Conservation (phyloP, 2,329 filamentous ascomycete species). For the Teratosphaeria pseudoeucalypti region DNA sequence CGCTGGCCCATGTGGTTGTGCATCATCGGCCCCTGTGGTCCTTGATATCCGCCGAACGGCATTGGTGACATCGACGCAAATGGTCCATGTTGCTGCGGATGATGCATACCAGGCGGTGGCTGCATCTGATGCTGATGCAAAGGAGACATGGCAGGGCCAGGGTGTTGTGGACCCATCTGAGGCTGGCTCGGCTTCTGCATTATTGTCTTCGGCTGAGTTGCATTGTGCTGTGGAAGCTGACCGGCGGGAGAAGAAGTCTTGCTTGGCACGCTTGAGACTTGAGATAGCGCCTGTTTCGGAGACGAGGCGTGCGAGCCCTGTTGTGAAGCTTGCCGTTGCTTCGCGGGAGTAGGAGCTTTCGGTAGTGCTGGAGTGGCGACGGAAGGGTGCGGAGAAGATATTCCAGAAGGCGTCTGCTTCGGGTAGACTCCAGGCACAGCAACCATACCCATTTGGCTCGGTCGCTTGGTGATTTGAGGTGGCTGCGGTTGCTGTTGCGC, state of each 20-base stretch:
- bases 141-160: slow-evolving; percentile 37
- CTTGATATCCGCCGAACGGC: slow-evolving; percentile 46
- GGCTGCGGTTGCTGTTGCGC: slow-evolving; percentile 21
- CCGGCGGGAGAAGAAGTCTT: slow-evolving; percentile 50
- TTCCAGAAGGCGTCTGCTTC: slow-evolving; percentile 42
- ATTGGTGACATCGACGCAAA: slow-evolving; percentile 41
- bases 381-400: slow-evolving; percentile 69
- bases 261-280: slow-evolving; percentile 37
- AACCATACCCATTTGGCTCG: slow-evolving; percentile 48
- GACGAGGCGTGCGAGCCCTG: slow-evolving; percentile 61
- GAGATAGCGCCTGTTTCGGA: slow-evolving; percentile 52
- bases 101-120: slow-evolving; percentile 42
- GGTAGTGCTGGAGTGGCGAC: slow-evolving; percentile 71
- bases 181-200: slow-evolving; percentile 47
- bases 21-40: slow-evolving; percentile 45
- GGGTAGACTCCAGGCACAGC: slow-evolving; percentile 44
- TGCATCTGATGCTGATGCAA: slow-evolving; percentile 51
- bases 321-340: slow-evolving; percentile 66
- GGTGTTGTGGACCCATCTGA: slow-evolving; percentile 30
- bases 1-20: slow-evolving; percentile 42
- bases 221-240: slow-evolving; percentile 54
- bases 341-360: slow-evolving; percentile 71
- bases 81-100: slow-evolving; percentile 28
- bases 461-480: slow-evolving; percentile 42
- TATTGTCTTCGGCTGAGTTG: slow-evolving; percentile 53